Conservation (phyloP, 2,329 filamentous ascomycete species). For the Lachnum nothofagi region DNA sequence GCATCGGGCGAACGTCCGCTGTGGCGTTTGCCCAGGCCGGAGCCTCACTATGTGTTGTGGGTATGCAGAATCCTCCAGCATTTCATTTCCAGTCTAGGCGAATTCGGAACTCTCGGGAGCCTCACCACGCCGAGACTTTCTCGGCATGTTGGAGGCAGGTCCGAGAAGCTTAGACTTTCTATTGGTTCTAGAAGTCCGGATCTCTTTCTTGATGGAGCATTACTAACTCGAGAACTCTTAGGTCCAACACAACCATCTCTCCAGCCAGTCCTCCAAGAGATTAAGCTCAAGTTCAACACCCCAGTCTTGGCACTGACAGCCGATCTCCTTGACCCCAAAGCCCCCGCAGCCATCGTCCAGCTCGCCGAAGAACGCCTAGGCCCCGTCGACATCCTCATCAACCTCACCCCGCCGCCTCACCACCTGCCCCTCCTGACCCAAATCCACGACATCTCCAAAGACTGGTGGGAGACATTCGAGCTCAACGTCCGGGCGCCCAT, state of each 20-base stretch:
- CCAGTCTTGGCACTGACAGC: constrained; percentile 16
- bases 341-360: constrained; percentile 4
- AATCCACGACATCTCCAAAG: constrained; percentile 13
- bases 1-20: constrained; percentile 35
- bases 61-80: too few species aligned
- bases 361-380: constrained; percentile 14
- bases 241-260: constrained; percentile 17
- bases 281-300: constrained; percentile 18
- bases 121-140: too few species aligned
- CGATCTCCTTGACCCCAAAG: constrained; percentile 13
- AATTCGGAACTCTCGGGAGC: too few species aligned
- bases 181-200: too few species aligned
- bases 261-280: constrained; percentile 16
- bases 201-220: too few species aligned
- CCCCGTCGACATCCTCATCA: constrained; percentile 20
- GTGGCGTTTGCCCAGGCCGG: constrained; percentile 34
- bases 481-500: constrained; percentile 7
- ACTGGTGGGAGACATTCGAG: constrained; percentile 18
- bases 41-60: constrained; percentile 25
- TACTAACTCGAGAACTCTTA: too few species aligned
- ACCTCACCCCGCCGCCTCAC: constrained; percentile 12
- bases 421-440: constrained; percentile 3
- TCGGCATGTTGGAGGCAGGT: too few species aligned
- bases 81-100: too few species aligned
- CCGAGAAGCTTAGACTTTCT: too few species aligned